Evolutionary conservation across 2,329 filamentous ascomycete genomes (phyloP), one percentile per base, ranked within the genome.

Genomic region (Colletotrichum sp.): DNA sequence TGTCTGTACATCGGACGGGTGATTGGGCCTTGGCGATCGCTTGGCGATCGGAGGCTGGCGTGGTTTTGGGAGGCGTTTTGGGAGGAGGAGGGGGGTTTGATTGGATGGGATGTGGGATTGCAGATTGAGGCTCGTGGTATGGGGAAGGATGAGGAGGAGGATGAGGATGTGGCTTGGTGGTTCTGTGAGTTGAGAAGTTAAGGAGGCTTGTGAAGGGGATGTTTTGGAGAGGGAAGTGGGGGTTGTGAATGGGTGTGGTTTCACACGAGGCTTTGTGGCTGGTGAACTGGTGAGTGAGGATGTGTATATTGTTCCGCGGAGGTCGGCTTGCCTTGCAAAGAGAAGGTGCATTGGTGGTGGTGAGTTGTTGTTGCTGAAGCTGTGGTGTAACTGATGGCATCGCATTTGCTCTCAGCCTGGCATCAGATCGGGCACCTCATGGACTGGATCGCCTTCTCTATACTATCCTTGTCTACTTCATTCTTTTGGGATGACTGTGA

Each of bases 1-100:
- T 28, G 58, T 60, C 58, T 61, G 66, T 24, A 30, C 28, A 16
- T 52, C 28, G 21, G 24, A 48, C 15, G 62, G 62, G 62, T 52
- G 43, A 24, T 24, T 28, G 26, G 60, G 15, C 10, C 65, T 67
- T 56, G 65, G 65, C 43, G 65, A 67, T 67, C 43, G 28, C 65
- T 56, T 67, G 65, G 65, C 65, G 65, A 67, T 67, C 65, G 65
- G 65, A 56, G 65, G 48, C n/a, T 56, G 52, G 32, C 60, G 60
- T 32, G 26, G 24, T 67, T 34, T 34, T 28, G 12, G 48, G 30
- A 16, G 24, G 34, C 26, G 36, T 60, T 28, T n/a, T 16, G 55
- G 26, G 28, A 12, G 26, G 5, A n/a, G 15, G 8, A n/a, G 28
- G 16, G 3, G 8, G 6, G 24, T 21, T 18, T 18, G 28, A 18